A percentile compares a stretch with the other conserved stretches of the same genome.
Evolutionary conservation across 2,329 filamentous ascomycete species (phyloP).

Genomic region (Hymenoscyphus infarciens): DNA sequence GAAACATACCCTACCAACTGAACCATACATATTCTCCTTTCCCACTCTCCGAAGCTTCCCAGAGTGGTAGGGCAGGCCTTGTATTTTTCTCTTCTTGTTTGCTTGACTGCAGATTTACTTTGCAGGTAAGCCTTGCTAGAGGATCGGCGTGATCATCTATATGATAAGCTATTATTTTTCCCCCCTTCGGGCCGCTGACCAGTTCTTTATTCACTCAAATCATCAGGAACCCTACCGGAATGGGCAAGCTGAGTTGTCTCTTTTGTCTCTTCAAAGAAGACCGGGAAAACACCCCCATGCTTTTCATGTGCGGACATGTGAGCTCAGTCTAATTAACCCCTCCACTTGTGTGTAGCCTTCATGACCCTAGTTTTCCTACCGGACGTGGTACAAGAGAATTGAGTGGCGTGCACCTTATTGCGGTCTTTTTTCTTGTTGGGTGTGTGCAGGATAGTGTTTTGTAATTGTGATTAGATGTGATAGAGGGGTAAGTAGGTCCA

Average conservation of each 20-base stretch:
- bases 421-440: background rate
- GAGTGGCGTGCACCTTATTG: too few relatives aligned
- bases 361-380: background rate
- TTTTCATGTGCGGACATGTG: background rate
- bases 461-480: conserved; percentile 5
- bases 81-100: too few relatives aligned
- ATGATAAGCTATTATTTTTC: background rate
- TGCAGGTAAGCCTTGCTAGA: background rate
- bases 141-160: background rate
- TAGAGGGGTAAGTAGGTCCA: background rate
- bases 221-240: background rate
- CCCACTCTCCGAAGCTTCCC: background rate
- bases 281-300: background rate
- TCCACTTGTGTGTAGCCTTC: background rate
- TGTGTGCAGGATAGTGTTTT: background rate
- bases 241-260: background rate
- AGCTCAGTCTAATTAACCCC: background rate
- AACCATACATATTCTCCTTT: background rate
- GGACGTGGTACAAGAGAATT: background rate
- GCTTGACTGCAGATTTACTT: background rate
- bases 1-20: background rate
- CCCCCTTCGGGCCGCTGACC: background rate
- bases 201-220: background rate
- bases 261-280: background rate
- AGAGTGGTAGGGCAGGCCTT: background rate